Evolutionary conservation across 352 stramenopile species (phyloP), one percentile per base, ranked within the genome.

Genomic region (Globisporangium apiculatum): DNA sequence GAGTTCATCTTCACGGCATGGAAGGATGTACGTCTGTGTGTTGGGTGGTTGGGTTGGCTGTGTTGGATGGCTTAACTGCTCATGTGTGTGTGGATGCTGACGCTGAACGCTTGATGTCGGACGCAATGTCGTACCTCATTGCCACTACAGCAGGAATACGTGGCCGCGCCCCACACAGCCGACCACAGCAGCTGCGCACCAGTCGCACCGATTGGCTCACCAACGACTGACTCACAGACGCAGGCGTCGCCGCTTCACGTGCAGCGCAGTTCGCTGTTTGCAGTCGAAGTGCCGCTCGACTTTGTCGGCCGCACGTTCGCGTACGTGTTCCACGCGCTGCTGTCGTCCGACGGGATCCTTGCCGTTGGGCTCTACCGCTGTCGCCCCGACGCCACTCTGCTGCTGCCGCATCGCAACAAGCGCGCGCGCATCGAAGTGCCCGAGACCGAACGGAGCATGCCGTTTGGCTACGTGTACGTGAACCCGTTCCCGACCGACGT

Each of bases 1-100:
- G 84, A 91, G 62, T 92, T 94, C 58, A 90, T 94, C 72, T 91
- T 92, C 51, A 75, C 76, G 7, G 87, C 82, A 8, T 86, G 81
- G 63, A 79, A 84, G 37, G 84, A 82, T 58, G 72, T 85, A 62
- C 41, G 70, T 67, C 0, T 31, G 24, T 31, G 24, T 31, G 24
- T 31, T 31, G 24, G 24, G 0, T 31, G 3, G 3, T 31, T 31
- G 24, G 24, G 2, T 31, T 31, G 24, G 24, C 24, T 31, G 24
- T 31, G 24, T 31, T 31, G 24, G 24, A 31, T 31, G 24, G 24
- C 24, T 31, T 31, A 31, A 31, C 24, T 31, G 1, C 24, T 31
- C 24, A 31, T 31, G 24, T 3, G 24, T 31, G 24, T 58, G 12
- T 61, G 35, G 14, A 53, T 51, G 38, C 62, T 65, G 37, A 24